These are phyloP conservation scores for Diaporthe velutina DNA, from an alignment of 2,329 filamentous ascomycete genomes.

Conservation along the genomic window DNA sequence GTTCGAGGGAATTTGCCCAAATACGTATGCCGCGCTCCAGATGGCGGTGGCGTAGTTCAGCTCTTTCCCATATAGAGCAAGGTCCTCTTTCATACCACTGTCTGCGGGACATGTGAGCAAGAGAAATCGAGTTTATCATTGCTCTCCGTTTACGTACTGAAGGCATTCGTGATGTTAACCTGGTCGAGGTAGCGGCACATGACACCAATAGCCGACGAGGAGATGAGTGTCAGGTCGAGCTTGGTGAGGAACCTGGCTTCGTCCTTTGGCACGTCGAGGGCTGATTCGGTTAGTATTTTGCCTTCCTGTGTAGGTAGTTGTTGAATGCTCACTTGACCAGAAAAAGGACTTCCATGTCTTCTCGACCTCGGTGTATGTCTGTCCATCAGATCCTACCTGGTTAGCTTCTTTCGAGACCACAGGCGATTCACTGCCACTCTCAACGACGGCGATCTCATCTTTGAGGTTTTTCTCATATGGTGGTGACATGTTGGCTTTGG, in stretches of 20 bases:
- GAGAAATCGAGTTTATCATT: rapidly evolving
- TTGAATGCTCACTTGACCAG: not conserved
- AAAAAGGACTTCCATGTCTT: constrained; percentile 12
- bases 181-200: constrained; percentile 19
- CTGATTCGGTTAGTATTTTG: not conserved
- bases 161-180: constrained; percentile 3
- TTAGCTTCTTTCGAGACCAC: not conserved
- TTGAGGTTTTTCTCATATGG: not conserved
- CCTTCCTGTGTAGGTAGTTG: too few species aligned
- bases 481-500: not conserved
- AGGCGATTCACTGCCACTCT: not conserved
- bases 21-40: constrained; percentile 49
- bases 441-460: not conserved
- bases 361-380: not conserved
- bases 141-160: not conserved
- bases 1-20: constrained; percentile 48
- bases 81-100: constrained; percentile 44
- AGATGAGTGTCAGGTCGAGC: constrained; percentile 9
- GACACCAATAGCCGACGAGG: not conserved
- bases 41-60: constrained; percentile 48
- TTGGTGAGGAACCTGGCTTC: constrained; percentile 18
- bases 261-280: constrained; percentile 5
- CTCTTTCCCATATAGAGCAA: constrained; percentile 48
- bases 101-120: not conserved
- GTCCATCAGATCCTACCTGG: not conserved